Evolutionary conservation across 805 yeast genomes (phyloP), one percentile per base, ranked within the genome.

Genomic region (Nakazawaea ernobii): DNA sequence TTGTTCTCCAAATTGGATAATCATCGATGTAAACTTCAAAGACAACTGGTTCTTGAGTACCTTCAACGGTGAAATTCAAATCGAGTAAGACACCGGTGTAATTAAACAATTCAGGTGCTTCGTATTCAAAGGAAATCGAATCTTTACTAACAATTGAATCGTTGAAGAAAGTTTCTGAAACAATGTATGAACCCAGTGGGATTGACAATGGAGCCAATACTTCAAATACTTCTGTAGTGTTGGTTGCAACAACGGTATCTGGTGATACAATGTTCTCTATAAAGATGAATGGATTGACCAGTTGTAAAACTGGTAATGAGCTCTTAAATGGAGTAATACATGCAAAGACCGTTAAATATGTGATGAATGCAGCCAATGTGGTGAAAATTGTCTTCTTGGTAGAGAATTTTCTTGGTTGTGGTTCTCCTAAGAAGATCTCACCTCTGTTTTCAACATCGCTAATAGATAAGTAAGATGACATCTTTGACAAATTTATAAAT

Each of bases 1-100:
- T 55, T 29, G 63, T 56, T 53, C 67, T 57, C 61, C 66, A 58
- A 29, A 63, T 50, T 27, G 66, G 60, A 35, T 36, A 48, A 13
- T 53, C 61, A 39, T 50, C 65, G 27, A 62, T 48, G 24, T 51
- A 48, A 24, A 63, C 46, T 47, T 63, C 66, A 30, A 58, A 57
- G 15, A 63, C 55, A 13, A 51, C 49, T 15, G 57, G 54, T 13
- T 49, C 49, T 39, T 54, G 54, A 40, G 42, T 38, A 33, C 59
- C 61, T 9, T 32, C 48, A 35, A 55, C 52, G 38, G 65, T 52
- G 48, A 63, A 51, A 43, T 63, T 62, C 43, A 63, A 55, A n/a
- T 60, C 56, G 35, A 62, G 51, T 33, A 49, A 53, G 37, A 53
- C 66, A 35, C 58, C 60, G 29, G 61, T 58, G 55, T 54, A 61